A percentile compares a stretch with the other conserved stretches of the same genome.
phyloP scores from a whole-genome alignment of 2,329 filamentous ascomycete species.

The Polytolypa hystricis region DNA sequence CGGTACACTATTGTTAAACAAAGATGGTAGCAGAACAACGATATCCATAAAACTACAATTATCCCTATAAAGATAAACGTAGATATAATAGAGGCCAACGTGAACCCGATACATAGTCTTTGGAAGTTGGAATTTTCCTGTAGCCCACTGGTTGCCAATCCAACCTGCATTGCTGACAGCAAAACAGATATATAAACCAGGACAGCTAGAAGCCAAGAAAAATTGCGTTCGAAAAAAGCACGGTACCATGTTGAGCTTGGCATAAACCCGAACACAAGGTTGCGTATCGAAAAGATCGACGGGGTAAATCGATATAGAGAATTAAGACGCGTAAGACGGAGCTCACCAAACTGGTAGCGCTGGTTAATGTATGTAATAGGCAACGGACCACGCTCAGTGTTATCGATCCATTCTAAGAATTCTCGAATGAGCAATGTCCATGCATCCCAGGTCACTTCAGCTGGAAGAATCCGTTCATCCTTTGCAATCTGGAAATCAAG shows the following conservation, averaged over 20 bases:
- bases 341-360: constrained; percentile 35
- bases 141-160: constrained; percentile 6
- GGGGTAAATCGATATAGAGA: constrained; percentile 32
- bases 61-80: too few relatives aligned
- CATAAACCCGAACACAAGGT: constrained; percentile 20
- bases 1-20: too few relatives aligned
- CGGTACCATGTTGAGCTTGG: constrained; percentile 27
- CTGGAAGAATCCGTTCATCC: constrained; percentile 22
- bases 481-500: constrained; percentile 30
- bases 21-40: too few relatives aligned
- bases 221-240: constrained; percentile 34
- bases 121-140: constrained; percentile 8
- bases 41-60: too few relatives aligned
- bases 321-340: constrained; percentile 36
- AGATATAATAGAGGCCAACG: constrained; percentile 10
- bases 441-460: constrained; percentile 24
- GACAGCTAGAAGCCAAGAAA: constrained; percentile 30
- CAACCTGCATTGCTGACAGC: constrained; percentile 41
- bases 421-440: constrained; percentile 29
- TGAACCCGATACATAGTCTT: constrained; percentile 8
- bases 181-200: constrained; percentile 36
- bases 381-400: too few relatives aligned
- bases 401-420: constrained; percentile 19
- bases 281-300: constrained; percentile 15
- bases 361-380: constrained; percentile 22